Evolutionary conservation across 1,284 basidiomycete species (phyloP).

Genomic region (Apiotrichum porosum): DNA sequence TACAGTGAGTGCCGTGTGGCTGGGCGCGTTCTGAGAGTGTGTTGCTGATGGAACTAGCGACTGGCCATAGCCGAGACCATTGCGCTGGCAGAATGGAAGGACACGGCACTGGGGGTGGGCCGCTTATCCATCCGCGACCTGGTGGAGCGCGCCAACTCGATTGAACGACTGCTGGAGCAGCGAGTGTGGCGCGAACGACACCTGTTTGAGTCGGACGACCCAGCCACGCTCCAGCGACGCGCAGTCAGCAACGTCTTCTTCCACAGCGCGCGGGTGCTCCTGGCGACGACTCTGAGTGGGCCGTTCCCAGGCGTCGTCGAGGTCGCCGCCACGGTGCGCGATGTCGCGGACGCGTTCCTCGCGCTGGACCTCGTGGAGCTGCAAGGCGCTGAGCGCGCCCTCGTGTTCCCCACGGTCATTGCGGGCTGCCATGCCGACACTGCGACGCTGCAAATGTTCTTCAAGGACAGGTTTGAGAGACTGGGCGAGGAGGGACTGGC

Average conservation of each 20-base stretch:
- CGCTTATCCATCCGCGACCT: slow-evolving; percentile 52
- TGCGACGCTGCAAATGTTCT: slow-evolving; percentile 49
- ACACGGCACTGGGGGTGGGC: slow-evolving; percentile 45
- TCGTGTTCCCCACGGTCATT: slow-evolving; percentile 50
- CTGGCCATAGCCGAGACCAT: slow-evolving; percentile 70
- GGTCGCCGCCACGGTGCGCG: slow-evolving; percentile 47
- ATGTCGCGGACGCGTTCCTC: slow-evolving; percentile 44
- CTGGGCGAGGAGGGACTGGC: slow-evolving; percentile 50
- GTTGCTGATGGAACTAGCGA: no score
- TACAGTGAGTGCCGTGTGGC: slow-evolving; percentile 27
- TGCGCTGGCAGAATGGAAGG: slow-evolving; percentile 64
- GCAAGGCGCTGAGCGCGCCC: slow-evolving; percentile 63
- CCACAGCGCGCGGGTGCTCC: slow-evolving; percentile 18
- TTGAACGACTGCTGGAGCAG: slow-evolving; percentile 51
- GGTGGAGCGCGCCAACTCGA: slow-evolving; percentile 54
- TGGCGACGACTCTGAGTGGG: slow-evolving; percentile 24
- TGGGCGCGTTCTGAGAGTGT: no score
- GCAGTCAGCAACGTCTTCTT: slow-evolving; percentile 25
- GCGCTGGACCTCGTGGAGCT: slow-evolving; percentile 46
- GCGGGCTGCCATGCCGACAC: slow-evolving; percentile 23
- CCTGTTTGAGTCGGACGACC: slow-evolving; percentile 2
- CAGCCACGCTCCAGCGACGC: slow-evolving; percentile 1
- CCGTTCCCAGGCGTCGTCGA: slow-evolving; percentile 22
- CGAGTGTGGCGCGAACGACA: slow-evolving; percentile 20
- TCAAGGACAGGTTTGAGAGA: slow-evolving; percentile 54